Evolutionary conservation across 1,284 basidiomycete genomes (phyloP).

Genomic region (Vanrija sp.): DNA sequence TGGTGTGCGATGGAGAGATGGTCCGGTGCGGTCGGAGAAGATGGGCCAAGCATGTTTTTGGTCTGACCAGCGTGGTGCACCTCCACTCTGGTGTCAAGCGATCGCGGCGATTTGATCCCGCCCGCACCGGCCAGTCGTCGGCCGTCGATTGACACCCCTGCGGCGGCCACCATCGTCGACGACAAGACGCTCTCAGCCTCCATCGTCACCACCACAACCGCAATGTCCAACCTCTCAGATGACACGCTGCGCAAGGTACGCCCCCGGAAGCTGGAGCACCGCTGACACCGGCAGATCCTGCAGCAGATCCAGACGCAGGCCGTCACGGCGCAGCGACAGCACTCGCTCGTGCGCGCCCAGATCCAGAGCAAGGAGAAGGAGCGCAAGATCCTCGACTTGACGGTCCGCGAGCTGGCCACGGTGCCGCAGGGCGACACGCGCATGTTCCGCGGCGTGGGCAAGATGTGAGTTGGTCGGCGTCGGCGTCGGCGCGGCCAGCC

Average conservation of each 20-base stretch:
- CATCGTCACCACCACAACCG: constrained; percentile 14
- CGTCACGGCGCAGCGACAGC: constrained; percentile 69
- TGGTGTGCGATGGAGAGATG: neutral
- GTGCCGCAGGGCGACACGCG: constrained; percentile 56
- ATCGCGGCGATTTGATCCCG: neutral
- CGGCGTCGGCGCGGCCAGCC: neutral
- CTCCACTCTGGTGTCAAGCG: neutral
- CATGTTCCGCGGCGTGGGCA: constrained; percentile 84
- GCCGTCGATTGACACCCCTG: neutral
- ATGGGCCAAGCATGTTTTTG: neutral
- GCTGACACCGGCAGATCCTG: constrained; percentile 61
- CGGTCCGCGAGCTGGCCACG: constrained; percentile 53
- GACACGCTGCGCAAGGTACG: constrained; percentile 77
- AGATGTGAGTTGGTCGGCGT: constrained; percentile 61
- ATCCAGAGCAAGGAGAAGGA: constrained; percentile 74
- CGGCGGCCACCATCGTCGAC: too few relatives aligned
- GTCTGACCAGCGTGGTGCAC: neutral
- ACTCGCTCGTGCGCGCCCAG: constrained; percentile 69
- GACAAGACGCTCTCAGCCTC: too few relatives aligned
- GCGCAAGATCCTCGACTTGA: constrained; percentile 78
- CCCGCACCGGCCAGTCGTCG: neutral
- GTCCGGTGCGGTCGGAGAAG: constrained; percentile 2
- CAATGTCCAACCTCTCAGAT: constrained; percentile 72
- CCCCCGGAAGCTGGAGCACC: neutral
- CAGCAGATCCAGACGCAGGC: constrained; percentile 84